A percentile compares a stretch with the other conserved stretches of the same genome.
phyloP scores from a whole-genome alignment of 2,329 filamentous ascomycete species.

The Fusarium tjaetaba region DNA sequence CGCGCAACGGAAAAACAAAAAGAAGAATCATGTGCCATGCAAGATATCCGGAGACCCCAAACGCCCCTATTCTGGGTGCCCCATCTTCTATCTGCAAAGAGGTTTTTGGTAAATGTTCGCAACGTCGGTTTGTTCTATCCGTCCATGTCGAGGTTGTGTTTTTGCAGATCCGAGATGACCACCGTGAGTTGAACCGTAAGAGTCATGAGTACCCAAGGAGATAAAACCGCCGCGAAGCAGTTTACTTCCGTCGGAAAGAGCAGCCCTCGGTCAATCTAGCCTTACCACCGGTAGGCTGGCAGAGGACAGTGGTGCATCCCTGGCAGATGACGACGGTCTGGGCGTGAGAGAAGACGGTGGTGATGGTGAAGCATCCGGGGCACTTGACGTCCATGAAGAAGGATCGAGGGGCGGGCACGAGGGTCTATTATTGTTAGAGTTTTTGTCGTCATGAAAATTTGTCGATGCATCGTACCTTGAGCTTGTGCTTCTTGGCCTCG shows the following conservation, averaged over 20 bases:
- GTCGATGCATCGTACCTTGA: constrained; percentile 78
- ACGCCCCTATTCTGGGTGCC: constrained; percentile 74
- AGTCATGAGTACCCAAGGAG: constrained; percentile 61
- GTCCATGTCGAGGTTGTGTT: constrained; percentile 59
- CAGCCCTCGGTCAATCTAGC: constrained; percentile 98
- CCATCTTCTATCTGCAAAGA: constrained; percentile 78
- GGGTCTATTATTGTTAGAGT: constrained; percentile 67
- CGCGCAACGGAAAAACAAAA: constrained; percentile 59
- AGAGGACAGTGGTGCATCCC: constrained; percentile 98
- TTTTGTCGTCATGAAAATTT: constrained; percentile 27
- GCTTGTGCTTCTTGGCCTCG: constrained; percentile 99
- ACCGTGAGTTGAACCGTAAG: constrained; percentile 61
- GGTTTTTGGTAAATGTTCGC: constrained; percentile 54
- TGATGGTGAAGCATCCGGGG: constrained; percentile 99
- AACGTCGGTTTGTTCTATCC: constrained; percentile 58
- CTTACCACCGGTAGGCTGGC: constrained; percentile 99
- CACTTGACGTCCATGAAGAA: constrained; percentile 99
- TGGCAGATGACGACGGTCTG: constrained; percentile 99
- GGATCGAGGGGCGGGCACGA: constrained; percentile 95
- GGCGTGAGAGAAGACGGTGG: constrained; percentile 99
- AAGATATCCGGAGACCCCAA: constrained; percentile 84
- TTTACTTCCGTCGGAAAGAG: constrained; percentile 99
- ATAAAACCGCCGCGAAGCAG: constrained; percentile 58
- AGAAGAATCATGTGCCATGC: constrained; percentile 67
- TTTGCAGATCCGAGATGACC: constrained; percentile 70